phyloP scores from a whole-genome alignment of 495 filamentous ascomycete genomes.

The Aspergillus olivimuriae region DNA sequence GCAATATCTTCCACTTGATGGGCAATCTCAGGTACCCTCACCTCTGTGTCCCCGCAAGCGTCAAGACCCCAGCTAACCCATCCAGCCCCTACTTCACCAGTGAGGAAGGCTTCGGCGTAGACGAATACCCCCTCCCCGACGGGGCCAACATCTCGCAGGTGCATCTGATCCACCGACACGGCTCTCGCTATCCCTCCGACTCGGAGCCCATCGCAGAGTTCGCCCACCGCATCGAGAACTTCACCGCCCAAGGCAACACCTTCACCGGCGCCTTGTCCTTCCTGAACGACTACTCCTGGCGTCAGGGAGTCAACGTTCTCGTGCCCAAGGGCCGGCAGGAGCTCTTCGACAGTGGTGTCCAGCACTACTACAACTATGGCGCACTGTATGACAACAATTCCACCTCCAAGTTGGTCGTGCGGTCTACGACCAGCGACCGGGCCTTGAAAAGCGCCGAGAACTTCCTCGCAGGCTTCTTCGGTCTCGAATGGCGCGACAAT shows the following conservation, averaged over 20 bases:
- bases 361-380: background rate
- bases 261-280: background rate
- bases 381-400: background rate
- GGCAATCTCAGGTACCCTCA: slow-evolving; percentile 2
- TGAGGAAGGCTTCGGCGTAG: slow-evolving; percentile 2
- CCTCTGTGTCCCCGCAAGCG: too few relatives aligned
- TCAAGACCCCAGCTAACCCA: background rate
- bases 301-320: background rate
- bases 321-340: background rate
- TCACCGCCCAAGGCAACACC: background rate
- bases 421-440: background rate
- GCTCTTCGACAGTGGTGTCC: background rate
- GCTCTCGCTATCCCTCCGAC: slow-evolving; percentile 5
- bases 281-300: background rate
- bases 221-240: background rate
- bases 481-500: background rate
- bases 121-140: slow-evolving; percentile 3
- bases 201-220: background rate
- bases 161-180: slow-evolving; percentile 8
- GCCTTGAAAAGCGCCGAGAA: background rate
- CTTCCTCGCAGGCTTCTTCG: background rate
- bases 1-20: slow-evolving; percentile 6
- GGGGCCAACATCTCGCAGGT: slow-evolving; percentile 7
- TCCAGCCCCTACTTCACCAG: slow-evolving; percentile 3
- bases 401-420: background rate